Percentiles rank a stretch among this genome's conserved stretches.
These are phyloP conservation scores for Neonectria coccinea DNA, from an alignment of 2,329 filamentous ascomycete species.

Conservation along the genomic window DNA sequence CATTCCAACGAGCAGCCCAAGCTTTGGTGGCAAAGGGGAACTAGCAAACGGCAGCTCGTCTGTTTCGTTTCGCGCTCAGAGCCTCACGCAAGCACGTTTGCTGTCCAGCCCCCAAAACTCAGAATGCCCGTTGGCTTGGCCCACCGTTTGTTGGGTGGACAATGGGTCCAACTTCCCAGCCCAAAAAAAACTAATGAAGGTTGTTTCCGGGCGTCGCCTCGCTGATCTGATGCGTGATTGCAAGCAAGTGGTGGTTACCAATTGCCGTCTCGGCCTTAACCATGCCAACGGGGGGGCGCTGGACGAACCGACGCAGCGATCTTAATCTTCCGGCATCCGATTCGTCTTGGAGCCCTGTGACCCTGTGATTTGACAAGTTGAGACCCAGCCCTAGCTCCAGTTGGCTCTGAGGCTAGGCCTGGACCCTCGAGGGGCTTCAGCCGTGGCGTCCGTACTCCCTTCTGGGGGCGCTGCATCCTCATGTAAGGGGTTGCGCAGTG, in stretches of 20 bases:
- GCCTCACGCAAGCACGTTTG: background rate
- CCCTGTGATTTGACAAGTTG: background rate
- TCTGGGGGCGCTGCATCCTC: background rate
- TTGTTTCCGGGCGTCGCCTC: slow-evolving; percentile 18
- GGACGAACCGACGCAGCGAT: slow-evolving; percentile 16
- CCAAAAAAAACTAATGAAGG: slow-evolving; percentile 1
- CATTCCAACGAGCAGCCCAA: slow-evolving; percentile 1
- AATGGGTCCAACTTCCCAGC: background rate
- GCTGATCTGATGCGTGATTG: slow-evolving; percentile 16
- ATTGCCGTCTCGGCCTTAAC: background rate
- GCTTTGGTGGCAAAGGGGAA: slow-evolving; percentile 2
- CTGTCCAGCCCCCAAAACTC: slow-evolving; percentile 1
- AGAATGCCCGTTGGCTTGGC: background rate
- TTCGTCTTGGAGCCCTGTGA: slow-evolving; percentile 3
- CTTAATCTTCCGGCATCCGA: slow-evolving; percentile 17
- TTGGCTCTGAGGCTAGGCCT: slow-evolving; percentile 18
- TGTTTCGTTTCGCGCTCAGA: background rate
- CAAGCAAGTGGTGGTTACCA: slow-evolving; percentile 3
- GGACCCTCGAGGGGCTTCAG: slow-evolving; percentile 2
- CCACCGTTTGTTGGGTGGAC: background rate
- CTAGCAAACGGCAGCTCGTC: background rate
- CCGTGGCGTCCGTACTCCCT: background rate
- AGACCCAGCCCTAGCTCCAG: background rate
- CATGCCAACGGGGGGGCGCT: background rate
- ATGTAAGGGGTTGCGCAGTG: background rate